Evolutionary conservation across 2,329 filamentous ascomycete species (phyloP).

Genomic region (Pyricularia pennisetigena): DNA sequence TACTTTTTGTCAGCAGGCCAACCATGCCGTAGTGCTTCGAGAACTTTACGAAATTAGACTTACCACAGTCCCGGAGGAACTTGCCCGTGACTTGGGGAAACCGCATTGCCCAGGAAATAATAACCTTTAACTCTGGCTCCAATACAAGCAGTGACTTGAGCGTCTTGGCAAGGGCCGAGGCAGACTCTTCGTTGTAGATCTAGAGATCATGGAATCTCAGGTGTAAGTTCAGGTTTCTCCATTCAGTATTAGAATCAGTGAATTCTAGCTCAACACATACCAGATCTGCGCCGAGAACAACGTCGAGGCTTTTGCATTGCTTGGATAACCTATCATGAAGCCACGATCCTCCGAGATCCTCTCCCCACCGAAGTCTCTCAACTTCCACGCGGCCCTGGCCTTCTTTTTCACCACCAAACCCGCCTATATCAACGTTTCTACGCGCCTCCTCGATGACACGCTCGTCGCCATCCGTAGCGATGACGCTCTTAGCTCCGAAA

Average conservation of each 20-base stretch:
- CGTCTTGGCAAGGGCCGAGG: neutral
- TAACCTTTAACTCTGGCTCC: neutral
- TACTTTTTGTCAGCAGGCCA: neutral
- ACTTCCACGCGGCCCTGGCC: neutral
- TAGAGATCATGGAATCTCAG: neutral
- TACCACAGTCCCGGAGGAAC: neutral
- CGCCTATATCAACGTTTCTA: neutral
- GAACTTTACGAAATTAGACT: neutral
- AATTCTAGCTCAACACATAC: neutral
- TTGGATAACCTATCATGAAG: neutral
- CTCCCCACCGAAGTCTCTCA: neutral
- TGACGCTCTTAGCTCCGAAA: neutral
- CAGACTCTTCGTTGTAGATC: neutral
- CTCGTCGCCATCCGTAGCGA: neutral
- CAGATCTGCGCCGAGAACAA: neutral
- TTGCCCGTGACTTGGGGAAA: neutral
- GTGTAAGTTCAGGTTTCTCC: neutral
- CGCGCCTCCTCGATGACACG: neutral
- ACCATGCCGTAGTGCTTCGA: neutral
- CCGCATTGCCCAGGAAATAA: neutral
- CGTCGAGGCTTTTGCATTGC: neutral
- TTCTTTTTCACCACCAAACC: neutral
- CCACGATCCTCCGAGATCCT: neutral
- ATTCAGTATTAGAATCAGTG: neutral
- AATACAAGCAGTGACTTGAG: neutral